Evolutionary conservation across 495 filamentous ascomycete genomes (phyloP), one percentile per base, ranked within the genome.

Genomic region (Corynascus novoguineensis): DNA sequence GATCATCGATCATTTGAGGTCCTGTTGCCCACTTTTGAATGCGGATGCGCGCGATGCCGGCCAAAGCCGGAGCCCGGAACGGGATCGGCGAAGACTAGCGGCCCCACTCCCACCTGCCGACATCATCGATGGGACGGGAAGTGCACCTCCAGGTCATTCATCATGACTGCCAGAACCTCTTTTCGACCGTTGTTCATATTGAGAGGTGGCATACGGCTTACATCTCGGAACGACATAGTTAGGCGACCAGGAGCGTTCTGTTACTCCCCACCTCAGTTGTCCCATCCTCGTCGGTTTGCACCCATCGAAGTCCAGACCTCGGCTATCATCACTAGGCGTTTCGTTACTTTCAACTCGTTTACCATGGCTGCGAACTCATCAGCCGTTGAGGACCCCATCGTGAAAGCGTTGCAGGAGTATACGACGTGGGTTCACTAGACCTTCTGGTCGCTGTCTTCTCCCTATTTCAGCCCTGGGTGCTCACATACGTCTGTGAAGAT

Each of bases 341-440:
- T 14, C n/a, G 24, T 24, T 38, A 42, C 11, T n/a, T n/a, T n/a
- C n/a, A n/a, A 6, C n/a, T 31, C 17, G 28, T 41, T 54, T 46
- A 60, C 40, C 14, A 69, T 69, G 62, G 34, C 49, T 21, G 22
- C 53, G n/a, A 22, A 10, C 19, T 9, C 12, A 37, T 12, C 55
- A 25, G 19, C 50, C 45, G 38, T 60, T 14, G 61, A 72, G 55
- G 72, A 75, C 49, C 63, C 66, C 12, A 71, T 75, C 32, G 56
- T 76, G 22, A 59, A 59, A 45, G 70, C 68, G 8, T 57, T 78
- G 45, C 68, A 75, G 31, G 61, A 71, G 17, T 76, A 67, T 60
- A 77, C 73, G 22, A 75, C 72, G 75, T 77, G 69, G 46, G 67
- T 54, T 5, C 15, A 17, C 24, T 0, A 28, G 21, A 2, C 15